phyloP scores from a whole-genome alignment of 495 filamentous ascomycete species.

The Talaromyces adpressus region DNA sequence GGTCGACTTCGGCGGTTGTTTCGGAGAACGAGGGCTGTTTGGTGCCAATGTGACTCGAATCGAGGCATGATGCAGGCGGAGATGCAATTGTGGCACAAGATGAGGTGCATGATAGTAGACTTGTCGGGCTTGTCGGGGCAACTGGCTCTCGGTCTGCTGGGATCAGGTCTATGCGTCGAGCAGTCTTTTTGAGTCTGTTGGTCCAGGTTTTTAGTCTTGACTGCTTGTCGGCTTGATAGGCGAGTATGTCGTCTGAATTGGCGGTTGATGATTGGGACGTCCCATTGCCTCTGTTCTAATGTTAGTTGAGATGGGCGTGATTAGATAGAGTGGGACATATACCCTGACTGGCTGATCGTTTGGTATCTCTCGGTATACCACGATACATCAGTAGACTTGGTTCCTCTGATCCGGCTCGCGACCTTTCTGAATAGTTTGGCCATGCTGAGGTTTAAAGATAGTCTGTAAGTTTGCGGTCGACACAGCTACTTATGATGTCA shows the following conservation, averaged over 20 bases:
- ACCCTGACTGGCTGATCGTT: background rate
- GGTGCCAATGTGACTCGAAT: background rate
- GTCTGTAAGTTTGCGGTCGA: background rate
- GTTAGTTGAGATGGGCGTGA: background rate
- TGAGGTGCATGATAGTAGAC: background rate
- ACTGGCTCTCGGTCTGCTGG: too few relatives aligned
- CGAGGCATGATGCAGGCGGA: background rate
- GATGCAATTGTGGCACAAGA: background rate
- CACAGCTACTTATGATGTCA: background rate
- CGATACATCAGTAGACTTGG: background rate
- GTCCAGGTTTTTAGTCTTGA: background rate
- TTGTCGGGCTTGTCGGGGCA: background rate
- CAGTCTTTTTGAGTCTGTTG: background rate
- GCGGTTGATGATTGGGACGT: background rate
- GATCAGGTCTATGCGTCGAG: background rate
- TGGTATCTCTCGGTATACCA: background rate
- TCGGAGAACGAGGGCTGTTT: background rate
- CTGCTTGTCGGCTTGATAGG: background rate
- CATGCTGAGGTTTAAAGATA: background rate
- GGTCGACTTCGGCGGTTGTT: background rate
- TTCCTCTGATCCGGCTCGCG: background rate
- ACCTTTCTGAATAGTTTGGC: constrained; percentile 2
- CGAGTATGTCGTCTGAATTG: background rate
- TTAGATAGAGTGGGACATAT: background rate
- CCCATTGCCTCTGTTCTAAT: background rate